These are phyloP conservation scores for Colletotrichum graminicola DNA, from an alignment of 2,329 filamentous ascomycete genomes.

Conservation along the genomic window DNA sequence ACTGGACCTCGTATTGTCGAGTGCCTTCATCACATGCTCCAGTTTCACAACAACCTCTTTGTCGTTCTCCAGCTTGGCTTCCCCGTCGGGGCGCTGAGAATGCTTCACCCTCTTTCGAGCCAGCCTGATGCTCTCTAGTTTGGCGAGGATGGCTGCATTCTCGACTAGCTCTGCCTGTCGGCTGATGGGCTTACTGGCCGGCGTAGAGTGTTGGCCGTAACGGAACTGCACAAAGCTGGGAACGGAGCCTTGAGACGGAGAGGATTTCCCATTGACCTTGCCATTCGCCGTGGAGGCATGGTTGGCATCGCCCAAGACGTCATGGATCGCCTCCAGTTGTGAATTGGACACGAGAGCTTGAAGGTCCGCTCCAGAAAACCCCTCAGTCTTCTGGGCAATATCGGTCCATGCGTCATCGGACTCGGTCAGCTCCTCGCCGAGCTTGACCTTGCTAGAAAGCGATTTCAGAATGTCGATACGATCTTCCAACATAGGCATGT, in stretches of 20 bases:
- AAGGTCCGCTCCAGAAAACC: slow-evolving; percentile 93
- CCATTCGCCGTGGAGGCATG: slow-evolving; percentile 50
- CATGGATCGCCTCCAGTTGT: slow-evolving; percentile 96
- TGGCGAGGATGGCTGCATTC: slow-evolving; percentile 82
- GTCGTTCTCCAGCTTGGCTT: slow-evolving; percentile 53
- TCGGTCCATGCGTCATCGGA: slow-evolving; percentile 72
- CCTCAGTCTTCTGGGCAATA: slow-evolving; percentile 83
- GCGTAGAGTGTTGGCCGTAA: slow-evolving; percentile 73
- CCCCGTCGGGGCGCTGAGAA: slow-evolving; percentile 47
- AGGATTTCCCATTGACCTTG: slow-evolving; percentile 47
- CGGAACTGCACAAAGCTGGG: slow-evolving; percentile 85
- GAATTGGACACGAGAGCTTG: slow-evolving; percentile 97
- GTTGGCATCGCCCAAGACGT: slow-evolving; percentile 76
- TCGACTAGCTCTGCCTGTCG: slow-evolving; percentile 74
- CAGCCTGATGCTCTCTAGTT: slow-evolving; percentile 82
- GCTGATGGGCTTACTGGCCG: slow-evolving; percentile 57
- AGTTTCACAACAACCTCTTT: slow-evolving; percentile 85
- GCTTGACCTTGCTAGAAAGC: slow-evolving; percentile 82
- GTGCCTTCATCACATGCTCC: slow-evolving; percentile 83
- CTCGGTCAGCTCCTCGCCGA: slow-evolving; percentile 74
- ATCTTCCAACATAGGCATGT: slow-evolving; percentile 84
- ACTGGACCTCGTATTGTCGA: slow-evolving; percentile 83
- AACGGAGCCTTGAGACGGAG: slow-evolving; percentile 47
- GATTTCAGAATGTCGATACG: slow-evolving; percentile 89
- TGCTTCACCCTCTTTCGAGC: slow-evolving; percentile 66